These are phyloP conservation scores for Apophysomyces variabilis DNA, from an alignment of 371 early-diverging fungal species.

Conservation along the genomic window DNA sequence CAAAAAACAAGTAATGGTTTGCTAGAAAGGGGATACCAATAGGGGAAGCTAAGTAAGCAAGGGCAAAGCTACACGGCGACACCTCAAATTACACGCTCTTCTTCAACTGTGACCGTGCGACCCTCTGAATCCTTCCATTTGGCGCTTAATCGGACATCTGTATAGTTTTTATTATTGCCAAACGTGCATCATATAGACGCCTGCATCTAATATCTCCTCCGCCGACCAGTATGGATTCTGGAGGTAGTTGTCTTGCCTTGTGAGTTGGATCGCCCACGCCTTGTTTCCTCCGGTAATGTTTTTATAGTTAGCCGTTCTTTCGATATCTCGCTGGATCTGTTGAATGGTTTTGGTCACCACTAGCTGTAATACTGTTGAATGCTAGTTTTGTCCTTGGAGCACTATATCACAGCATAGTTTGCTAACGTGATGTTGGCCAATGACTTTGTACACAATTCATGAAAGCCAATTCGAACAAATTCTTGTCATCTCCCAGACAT, in stretches of 20 bases:
- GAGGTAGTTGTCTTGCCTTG: constrained; percentile 23
- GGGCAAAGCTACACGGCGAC: no score
- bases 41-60: no score
- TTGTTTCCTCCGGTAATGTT: constrained; percentile 9
- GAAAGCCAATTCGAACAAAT: constrained; percentile 10
- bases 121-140: constrained; percentile 19
- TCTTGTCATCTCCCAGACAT: constrained; percentile 13
- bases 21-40: no score
- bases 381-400: neutral
- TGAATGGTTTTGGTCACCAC: constrained; percentile 5
- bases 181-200: constrained; percentile 22
- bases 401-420: neutral
- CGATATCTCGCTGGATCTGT: constrained; percentile 17
- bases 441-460: neutral
- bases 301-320: constrained; percentile 14
- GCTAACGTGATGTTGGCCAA: neutral
- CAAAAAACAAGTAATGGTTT: no score
- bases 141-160: constrained; percentile 21
- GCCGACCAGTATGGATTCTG: constrained; percentile 20
- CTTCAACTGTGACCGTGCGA: neutral
- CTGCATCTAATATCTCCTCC: constrained; percentile 14
- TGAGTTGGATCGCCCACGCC: constrained; percentile 26
- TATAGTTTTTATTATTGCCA: constrained; percentile 23
- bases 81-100: no score
- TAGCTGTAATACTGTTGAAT: neutral